Evolutionary conservation across 2,329 filamentous ascomycete genomes (phyloP), one percentile per base, ranked within the genome.

Genomic region (Exophiala sideris): DNA sequence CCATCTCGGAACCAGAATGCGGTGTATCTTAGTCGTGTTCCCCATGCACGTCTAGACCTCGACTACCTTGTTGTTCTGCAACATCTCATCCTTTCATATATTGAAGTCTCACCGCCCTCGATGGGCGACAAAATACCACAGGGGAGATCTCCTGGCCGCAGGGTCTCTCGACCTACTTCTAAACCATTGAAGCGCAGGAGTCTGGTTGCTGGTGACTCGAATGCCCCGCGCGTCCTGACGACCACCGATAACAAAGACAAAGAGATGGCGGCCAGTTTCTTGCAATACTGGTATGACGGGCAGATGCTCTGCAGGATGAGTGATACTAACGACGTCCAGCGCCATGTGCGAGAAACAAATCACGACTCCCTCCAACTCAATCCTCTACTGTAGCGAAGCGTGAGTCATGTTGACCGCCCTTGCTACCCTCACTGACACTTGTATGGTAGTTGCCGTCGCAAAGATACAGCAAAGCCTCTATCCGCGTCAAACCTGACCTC

Each of bases 261-360:
- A 53, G 57, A 52, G 48, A 75, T 76, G 73, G 68, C 72, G 6
- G 65, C 72, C 41, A 73, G 70, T 58, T 76, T 76, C 45, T 61
- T 75, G 41, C 73, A 75, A 56, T 76, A 70, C 62, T 76, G 73
- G 73, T 75, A 70, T 29, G 24, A 29, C 24, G 61, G 71, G 67
- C 29, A 18, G 11, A 50, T 20, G 1, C 35, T 11, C 35, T 38
- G 18, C 41, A 21, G 29, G 38, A 35, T 12, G 46, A 33, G n/a
- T 20, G 47, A 62, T 64, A 49, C 21, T 32, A 64, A 50, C 63
- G 52, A 52, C 54, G 45, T 45, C 32, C 65, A 85, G 82, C 70
- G 79, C 82, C 59, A 83, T 79, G 65, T 86, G 83, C 68, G 83
- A 86, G 68, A 83, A 78, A 67, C 82, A 85, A 70, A 85, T 86